A percentile compares a stretch with the other conserved stretches of the same genome.
These are phyloP conservation scores for Trichosporon sp. DNA, from an alignment of 1,284 basidiomycete genomes.

Conservation along the genomic window DNA sequence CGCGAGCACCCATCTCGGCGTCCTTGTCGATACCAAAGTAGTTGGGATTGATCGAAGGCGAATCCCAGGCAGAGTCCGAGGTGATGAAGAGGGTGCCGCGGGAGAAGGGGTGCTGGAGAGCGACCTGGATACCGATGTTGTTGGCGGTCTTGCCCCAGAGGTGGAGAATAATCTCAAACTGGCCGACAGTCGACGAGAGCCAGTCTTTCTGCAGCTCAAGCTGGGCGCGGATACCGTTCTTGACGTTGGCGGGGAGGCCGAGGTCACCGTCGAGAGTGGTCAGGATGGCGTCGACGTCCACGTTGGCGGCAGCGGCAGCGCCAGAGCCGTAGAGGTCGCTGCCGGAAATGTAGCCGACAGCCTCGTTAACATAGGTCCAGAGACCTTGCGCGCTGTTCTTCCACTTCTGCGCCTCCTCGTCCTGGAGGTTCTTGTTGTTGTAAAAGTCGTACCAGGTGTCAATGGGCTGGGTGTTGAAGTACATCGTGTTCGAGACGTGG, in stretches of 20 bases:
- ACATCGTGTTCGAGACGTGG: constrained; percentile 61
- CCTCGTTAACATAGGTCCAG: constrained; percentile 57
- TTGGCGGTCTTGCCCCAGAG: constrained; percentile 44
- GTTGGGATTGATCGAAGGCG: constrained; percentile 66
- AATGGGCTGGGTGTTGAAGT: constrained; percentile 39
- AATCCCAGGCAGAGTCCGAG: constrained; percentile 62
- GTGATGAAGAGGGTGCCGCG: constrained; percentile 61
- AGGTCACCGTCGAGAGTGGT: constrained; percentile 63
- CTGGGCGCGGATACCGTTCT: constrained; percentile 47
- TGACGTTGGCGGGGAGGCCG: constrained; percentile 44
- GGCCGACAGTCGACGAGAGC: constrained; percentile 46
- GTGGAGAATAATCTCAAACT: constrained; percentile 54
- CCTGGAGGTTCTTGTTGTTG: constrained; percentile 33
- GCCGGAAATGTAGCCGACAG: constrained; percentile 45
- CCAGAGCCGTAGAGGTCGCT: constrained; percentile 39
- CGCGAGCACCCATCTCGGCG: constrained; percentile 46
- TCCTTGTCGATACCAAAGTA: constrained; percentile 61
- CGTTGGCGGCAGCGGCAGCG: constrained; percentile 54
- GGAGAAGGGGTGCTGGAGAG: constrained; percentile 57
- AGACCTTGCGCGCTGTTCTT: constrained; percentile 42
- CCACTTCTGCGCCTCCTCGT: constrained; percentile 42
- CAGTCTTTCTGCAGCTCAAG: constrained; percentile 45
- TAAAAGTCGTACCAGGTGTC: constrained; percentile 51
- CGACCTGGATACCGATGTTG: constrained; percentile 51
- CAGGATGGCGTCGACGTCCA: constrained; percentile 67